A percentile compares a stretch with the other conserved stretches of the same genome.
These are phyloP conservation scores for Xylaria longipes DNA, from an alignment of 495 filamentous ascomycete genomes.

Conservation along the genomic window DNA sequence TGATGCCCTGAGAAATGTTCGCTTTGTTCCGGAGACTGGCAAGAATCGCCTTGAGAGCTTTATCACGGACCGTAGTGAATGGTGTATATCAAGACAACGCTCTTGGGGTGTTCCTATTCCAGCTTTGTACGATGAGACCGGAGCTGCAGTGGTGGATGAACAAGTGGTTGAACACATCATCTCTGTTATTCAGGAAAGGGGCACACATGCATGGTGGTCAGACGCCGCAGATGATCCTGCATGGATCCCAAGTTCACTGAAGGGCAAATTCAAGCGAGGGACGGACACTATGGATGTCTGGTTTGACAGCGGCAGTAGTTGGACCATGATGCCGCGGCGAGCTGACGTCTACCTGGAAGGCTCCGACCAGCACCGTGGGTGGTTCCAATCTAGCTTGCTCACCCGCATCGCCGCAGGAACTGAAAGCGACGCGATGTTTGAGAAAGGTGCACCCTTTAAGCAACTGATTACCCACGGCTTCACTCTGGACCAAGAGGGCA, in stretches of 20 bases:
- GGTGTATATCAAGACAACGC: conserved; percentile 98
- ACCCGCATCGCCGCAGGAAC: conserved; percentile 67
- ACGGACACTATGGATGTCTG: conserved; percentile 99
- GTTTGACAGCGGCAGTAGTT: conserved; percentile 98
- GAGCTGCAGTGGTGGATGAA: conserved; percentile 75
- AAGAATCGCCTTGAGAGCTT: conserved; percentile 79
- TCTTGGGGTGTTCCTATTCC: conserved; percentile 98
- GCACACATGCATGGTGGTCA: conserved; percentile 93
- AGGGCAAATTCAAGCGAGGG: conserved; percentile 68
- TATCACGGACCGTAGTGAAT: conserved; percentile 85
- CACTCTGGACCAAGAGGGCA: conserved; percentile 83
- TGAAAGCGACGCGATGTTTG: conserved; percentile 32
- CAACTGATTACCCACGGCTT: conserved; percentile 94
- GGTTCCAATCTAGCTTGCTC: conserved; percentile 99
- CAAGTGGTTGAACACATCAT: conserved; percentile 88
- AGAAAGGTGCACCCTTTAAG: conserved; percentile 67
- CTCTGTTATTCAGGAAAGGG: conserved; percentile 72
- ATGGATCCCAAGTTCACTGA: conserved; percentile 72
- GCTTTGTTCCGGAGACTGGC: conserved; percentile 77
- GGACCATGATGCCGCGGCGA: conserved; percentile 68
- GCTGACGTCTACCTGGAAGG: conserved; percentile 95
- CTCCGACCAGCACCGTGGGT: conserved; percentile 93
- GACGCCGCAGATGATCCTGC: conserved; percentile 72
- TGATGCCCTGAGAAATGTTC: conserved; percentile 69
- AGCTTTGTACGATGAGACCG: conserved; percentile 76